phyloP scores from a whole-genome alignment of 2,329 filamentous ascomycete genomes.

The Penicillium sp. region DNA sequence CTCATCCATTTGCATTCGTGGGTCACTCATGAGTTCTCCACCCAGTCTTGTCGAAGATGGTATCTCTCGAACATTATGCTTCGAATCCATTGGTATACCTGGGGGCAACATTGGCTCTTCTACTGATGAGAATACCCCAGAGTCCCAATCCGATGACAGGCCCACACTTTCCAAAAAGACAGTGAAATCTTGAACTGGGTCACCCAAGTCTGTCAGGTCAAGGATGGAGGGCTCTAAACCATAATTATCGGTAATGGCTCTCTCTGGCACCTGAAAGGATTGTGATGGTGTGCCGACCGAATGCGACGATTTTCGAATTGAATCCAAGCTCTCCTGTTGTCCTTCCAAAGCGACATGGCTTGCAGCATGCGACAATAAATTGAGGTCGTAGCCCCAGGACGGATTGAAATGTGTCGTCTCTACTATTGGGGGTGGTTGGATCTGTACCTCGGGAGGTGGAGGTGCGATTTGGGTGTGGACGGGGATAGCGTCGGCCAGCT shows the following conservation, averaged over 20 bases:
- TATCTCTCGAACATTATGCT: slow-evolving; percentile 32
- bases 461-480: slow-evolving; percentile 40
- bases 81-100: slow-evolving; percentile 39
- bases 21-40: slow-evolving; percentile 41
- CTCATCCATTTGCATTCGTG: slow-evolving; percentile 40
- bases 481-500: slow-evolving; percentile 46
- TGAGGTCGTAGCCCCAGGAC: slow-evolving; percentile 53
- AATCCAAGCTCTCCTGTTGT: slow-evolving; percentile 43
- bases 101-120: slow-evolving; percentile 42
- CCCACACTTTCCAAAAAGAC: slow-evolving; percentile 52
- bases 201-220: slow-evolving; percentile 48
- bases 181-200: slow-evolving; percentile 52
- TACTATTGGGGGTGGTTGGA: slow-evolving; percentile 41
- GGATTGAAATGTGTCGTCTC: slow-evolving; percentile 50
- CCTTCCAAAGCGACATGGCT: slow-evolving; percentile 51
- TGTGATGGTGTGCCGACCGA: slow-evolving; percentile 34
- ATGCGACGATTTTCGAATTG: slow-evolving; percentile 37
- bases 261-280: slow-evolving; percentile 37
- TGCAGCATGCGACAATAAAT: slow-evolving; percentile 50
- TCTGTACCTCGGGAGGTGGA: slow-evolving; percentile 38
- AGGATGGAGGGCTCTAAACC: slow-evolving; percentile 47
- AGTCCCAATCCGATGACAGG: slow-evolving; percentile 52
- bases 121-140: slow-evolving; percentile 46
- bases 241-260: slow-evolving; percentile 44
- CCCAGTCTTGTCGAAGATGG: slow-evolving; percentile 36